phyloP scores from a whole-genome alignment of 2,329 filamentous ascomycete genomes.

The Phialophora chinensis region DNA sequence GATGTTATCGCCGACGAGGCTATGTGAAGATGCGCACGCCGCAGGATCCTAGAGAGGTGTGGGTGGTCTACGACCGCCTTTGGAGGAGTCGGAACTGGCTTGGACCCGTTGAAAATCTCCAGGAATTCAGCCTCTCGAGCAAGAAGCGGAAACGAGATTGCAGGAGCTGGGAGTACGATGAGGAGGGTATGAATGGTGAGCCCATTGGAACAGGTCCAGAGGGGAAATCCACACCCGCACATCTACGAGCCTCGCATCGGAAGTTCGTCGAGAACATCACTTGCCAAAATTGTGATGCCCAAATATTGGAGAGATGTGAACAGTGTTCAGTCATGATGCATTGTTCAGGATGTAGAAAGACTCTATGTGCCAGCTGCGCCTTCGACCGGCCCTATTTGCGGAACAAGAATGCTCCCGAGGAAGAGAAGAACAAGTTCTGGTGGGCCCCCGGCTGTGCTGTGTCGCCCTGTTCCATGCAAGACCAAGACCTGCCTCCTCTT shows the following conservation, averaged over 20 bases:
- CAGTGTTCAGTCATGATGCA: slow-evolving; percentile 68
- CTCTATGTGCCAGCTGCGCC: slow-evolving; percentile 64
- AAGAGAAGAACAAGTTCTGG: slow-evolving; percentile 55
- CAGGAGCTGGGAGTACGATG: slow-evolving; percentile 62
- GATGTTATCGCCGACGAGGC: slow-evolving; percentile 62
- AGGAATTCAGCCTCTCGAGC: slow-evolving; percentile 32
- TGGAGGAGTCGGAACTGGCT: slow-evolving; percentile 66
- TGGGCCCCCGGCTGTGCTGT: slow-evolving; percentile 63
- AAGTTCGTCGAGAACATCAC: slow-evolving; percentile 60
- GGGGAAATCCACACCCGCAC: slow-evolving; percentile 61
- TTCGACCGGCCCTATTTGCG: slow-evolving; percentile 60
- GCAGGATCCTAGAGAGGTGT: slow-evolving; percentile 62
- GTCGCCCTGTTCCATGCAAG: slow-evolving; percentile 65
- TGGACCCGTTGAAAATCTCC: slow-evolving; percentile 47
- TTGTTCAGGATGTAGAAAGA: slow-evolving; percentile 65
- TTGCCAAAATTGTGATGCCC: slow-evolving; percentile 61
- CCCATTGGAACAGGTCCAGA: slow-evolving; percentile 57
- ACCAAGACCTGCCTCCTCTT: slow-evolving; percentile 44
- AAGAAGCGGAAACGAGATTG: slow-evolving; percentile 48
- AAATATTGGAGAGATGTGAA: slow-evolving; percentile 63
- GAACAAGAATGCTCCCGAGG: slow-evolving; percentile 44
- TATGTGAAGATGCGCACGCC: slow-evolving; percentile 63
- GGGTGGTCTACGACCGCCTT: slow-evolving; percentile 66
- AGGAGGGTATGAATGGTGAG: slow-evolving; percentile 62
- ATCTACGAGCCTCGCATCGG: slow-evolving; percentile 60